Conservation (phyloP, 192 early-diverging fungal genomes). For the Linnemannia elongata region DNA sequence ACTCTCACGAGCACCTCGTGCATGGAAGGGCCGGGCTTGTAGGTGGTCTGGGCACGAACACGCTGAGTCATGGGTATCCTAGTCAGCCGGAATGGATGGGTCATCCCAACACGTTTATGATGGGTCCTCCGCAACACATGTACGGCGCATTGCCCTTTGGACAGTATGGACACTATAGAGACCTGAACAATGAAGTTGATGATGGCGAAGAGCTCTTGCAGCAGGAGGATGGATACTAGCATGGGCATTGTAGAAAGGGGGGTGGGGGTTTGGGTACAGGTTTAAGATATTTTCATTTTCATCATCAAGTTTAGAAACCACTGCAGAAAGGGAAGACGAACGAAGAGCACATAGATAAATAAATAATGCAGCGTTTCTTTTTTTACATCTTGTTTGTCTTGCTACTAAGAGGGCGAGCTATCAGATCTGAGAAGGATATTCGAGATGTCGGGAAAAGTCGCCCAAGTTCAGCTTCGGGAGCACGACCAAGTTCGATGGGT, state of each 20-base stretch:
- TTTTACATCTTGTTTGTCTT: too few relatives aligned
- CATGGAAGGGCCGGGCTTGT: background rate
- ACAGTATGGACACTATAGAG: conserved; percentile 17
- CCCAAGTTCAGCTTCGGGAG: background rate
- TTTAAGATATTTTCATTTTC: too few relatives aligned
- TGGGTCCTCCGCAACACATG: conserved; percentile 41
- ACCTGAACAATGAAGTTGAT: background rate
- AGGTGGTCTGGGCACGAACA: conserved; percentile 5
- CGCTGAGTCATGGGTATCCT: conserved; percentile 27
- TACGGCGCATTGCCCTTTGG: conserved; percentile 14
- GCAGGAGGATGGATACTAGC: background rate
- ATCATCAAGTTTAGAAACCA: too few relatives aligned
- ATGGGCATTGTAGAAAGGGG: background rate
- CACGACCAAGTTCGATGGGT: background rate
- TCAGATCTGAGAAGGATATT: background rate
- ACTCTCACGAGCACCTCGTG: conserved; percentile 5
- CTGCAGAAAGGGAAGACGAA: too few relatives aligned
- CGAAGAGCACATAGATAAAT: background rate
- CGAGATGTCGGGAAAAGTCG: background rate
- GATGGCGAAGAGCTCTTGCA: background rate
- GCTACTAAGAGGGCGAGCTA: background rate
- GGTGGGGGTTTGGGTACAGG: too few relatives aligned
- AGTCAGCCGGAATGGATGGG: conserved; percentile 46
- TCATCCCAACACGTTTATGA: conserved; percentile 33
- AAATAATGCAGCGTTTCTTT: too few relatives aligned